Evolutionary conservation across 2,329 filamentous ascomycete species (phyloP).

Genomic region (Cladosporium sp.): DNA sequence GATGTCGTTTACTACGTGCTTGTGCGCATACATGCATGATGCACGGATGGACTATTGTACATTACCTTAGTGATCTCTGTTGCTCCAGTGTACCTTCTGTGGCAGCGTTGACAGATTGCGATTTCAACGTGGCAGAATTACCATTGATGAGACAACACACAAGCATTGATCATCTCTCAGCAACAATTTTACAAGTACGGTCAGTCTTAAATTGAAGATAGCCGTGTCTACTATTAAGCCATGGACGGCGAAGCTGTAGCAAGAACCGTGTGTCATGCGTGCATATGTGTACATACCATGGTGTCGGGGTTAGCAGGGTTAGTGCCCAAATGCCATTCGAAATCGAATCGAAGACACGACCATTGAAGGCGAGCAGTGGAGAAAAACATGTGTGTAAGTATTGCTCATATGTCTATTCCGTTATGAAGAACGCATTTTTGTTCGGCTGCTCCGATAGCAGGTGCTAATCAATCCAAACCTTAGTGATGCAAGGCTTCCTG

Average conservation of each 20-base stretch:
- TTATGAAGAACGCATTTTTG: background rate
- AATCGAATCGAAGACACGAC: background rate
- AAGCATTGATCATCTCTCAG: background rate
- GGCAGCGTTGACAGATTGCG: too few species aligned
- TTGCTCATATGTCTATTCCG: background rate
- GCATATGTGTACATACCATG: background rate
- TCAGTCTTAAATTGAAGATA: background rate
- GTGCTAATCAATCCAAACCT: background rate
- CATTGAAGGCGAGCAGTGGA: background rate
- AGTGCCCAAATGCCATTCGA: background rate
- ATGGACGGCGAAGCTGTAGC: background rate
- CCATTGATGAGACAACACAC: background rate
- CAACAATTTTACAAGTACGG: background rate
- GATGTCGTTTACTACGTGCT: background rate
- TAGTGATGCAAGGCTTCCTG: background rate
- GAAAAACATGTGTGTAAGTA: background rate
- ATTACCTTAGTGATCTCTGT: too few species aligned
- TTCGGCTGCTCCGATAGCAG: background rate
- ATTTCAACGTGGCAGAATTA: background rate
- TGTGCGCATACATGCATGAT: background rate
- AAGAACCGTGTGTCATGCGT: background rate
- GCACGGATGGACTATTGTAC: background rate
- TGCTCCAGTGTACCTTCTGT: too few species aligned
- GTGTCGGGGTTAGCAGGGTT: background rate
- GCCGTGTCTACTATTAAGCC: background rate